These are phyloP conservation scores for Coprinopsis marcescibilis DNA, from an alignment of 768 basidiomycete species.

Conservation along the genomic window DNA sequence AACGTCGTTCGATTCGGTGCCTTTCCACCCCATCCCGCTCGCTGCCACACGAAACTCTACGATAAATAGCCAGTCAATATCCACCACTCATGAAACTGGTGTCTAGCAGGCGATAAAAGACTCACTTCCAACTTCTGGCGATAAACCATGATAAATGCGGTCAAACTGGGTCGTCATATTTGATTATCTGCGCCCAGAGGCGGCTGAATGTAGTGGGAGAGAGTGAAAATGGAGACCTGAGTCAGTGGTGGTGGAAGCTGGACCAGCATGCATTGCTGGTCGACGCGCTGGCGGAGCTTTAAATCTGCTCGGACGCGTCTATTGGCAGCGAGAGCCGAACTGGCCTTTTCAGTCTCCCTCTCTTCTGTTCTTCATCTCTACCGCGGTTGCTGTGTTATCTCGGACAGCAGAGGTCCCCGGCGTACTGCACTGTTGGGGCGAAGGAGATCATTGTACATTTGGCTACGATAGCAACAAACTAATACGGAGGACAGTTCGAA, in stretches of 20 bases:
- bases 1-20: slow-evolving; percentile 57
- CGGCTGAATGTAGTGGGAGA: slow-evolving; percentile 4
- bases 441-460: too few relatives aligned
- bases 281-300: slow-evolving; percentile 38
- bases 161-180: slow-evolving; percentile 77
- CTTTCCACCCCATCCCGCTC: slow-evolving; percentile 95
- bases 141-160: slow-evolving; percentile 70
- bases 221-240: slow-evolving; percentile 6
- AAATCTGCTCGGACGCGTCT: slow-evolving; percentile 25
- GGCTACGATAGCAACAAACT: too few relatives aligned
- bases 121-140: slow-evolving; percentile 77
- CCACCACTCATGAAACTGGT: not conserved
- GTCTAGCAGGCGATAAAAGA: slow-evolving; percentile 16
- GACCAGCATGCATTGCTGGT: slow-evolving; percentile 15
- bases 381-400: not conserved
- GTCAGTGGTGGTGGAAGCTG: slow-evolving; percentile 12
- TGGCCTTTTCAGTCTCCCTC: slow-evolving; percentile 10
- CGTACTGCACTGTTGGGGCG: too few relatives aligned
- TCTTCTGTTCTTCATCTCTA: slow-evolving; percentile 9
- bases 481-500: not conserved
- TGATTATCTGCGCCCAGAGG: slow-evolving; percentile 2
- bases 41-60: slow-evolving; percentile 82
- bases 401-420: not conserved
- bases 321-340: slow-evolving; percentile 7
- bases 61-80: not conserved